Percentiles rank a stretch among this genome's conserved stretches.
Conservation (phyloP, 192 early-diverging fungal species). For the Backusella morwellensis region DNA sequence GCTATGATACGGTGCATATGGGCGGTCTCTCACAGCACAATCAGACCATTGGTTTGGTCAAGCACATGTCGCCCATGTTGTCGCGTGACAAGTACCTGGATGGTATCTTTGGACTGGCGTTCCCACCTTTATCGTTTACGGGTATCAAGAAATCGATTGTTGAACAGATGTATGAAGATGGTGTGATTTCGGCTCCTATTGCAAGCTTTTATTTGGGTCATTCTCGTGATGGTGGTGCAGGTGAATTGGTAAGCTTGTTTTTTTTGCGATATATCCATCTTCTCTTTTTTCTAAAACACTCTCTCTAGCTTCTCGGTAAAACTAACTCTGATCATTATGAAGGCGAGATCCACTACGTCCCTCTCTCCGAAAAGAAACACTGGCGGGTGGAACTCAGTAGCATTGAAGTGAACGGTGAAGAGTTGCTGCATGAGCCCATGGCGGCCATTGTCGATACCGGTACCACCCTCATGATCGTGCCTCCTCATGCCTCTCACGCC, state of each 20-base stretch:
- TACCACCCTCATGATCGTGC: conserved; percentile 51
- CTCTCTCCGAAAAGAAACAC: conserved; percentile 53
- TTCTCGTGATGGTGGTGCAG: conserved; percentile 41
- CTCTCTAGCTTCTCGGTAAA: conserved; percentile 43
- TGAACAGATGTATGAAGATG: conserved; percentile 17
- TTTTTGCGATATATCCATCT: not conserved
- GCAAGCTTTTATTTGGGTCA: conserved; percentile 31
- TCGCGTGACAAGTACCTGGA: conserved; percentile 57
- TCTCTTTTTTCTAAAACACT: not conserved
- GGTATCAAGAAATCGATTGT: conserved; percentile 11
- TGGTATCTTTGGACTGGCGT: conserved; percentile 67
- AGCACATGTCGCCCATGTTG: conserved; percentile 53
- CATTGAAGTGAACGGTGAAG: conserved; percentile 30
- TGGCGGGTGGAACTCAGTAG: conserved; percentile 49
- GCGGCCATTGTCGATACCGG: conserved; percentile 57
- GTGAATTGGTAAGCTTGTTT: conserved; percentile 35
- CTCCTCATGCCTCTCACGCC: conserved; percentile 26
- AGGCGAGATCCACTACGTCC: conserved; percentile 54
- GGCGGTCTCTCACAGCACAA: conserved; percentile 53
- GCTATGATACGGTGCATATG: conserved; percentile 52
- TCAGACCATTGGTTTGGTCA: conserved; percentile 62
- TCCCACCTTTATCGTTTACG: conserved; percentile 37
- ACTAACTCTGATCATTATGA: conserved; percentile 49
- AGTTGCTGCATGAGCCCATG: not conserved
- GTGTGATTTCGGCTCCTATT: conserved; percentile 12